Conservation (phyloP, 176 grass and related monocot species). For the maize (Zea mays) region Zm-B73-REFERENCE-NAM-5.0 NC_050100.1:220774001-220774500, state of each 20-base stretch:
- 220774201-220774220: neutral
- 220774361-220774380: neutral
- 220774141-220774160: constrained; percentile 83
- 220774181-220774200: constrained; percentile 32
- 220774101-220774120: constrained; percentile 12
- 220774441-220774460: too few relatives aligned
- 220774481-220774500: too few relatives aligned
- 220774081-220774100: constrained; percentile 9
- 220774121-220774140: constrained; percentile 77
- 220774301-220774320: constrained; percentile 59
- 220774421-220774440: too few relatives aligned
- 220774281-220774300: constrained; percentile 72
- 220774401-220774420: neutral
- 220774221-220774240: neutral
- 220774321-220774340: neutral
- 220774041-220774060: constrained; percentile 25
- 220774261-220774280: constrained; percentile 89
- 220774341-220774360: neutral
- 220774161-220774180: constrained; percentile 80
- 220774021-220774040: constrained; percentile 76
- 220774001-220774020: constrained; percentile 85
- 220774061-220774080: constrained; percentile 11
- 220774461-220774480: too few relatives aligned
- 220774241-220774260: constrained; percentile 26
- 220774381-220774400: neutral